Conservation (phyloP, 495 filamentous ascomycete species). For the Lasiosphaeris hirsuta region DNA sequence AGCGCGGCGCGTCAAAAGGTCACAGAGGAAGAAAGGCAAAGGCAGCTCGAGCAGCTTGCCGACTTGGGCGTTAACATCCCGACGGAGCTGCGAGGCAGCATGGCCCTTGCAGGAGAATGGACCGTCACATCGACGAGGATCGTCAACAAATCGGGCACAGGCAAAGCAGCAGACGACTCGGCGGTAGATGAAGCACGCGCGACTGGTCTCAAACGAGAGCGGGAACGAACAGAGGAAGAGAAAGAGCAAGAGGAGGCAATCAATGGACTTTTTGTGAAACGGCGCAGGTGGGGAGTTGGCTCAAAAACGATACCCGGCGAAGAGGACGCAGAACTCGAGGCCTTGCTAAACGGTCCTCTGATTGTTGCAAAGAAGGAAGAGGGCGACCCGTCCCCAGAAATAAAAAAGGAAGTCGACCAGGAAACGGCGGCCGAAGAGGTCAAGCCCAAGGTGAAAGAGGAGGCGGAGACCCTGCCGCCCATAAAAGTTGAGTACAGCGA, state of each 20-base stretch:
- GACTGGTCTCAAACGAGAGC: conserved; percentile 67
- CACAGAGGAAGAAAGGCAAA: conserved; percentile 69
- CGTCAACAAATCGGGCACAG: conserved; percentile 21
- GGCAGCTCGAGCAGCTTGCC: conserved; percentile 80
- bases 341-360: conserved; percentile 55
- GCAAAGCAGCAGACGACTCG: conserved; percentile 24
- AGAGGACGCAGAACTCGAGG: conserved; percentile 67
- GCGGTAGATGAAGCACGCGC: conserved; percentile 45
- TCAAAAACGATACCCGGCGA: conserved; percentile 64
- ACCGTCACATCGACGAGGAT: conserved; percentile 60
- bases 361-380: conserved; percentile 32
- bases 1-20: conserved; percentile 26
- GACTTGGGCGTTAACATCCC: conserved; percentile 85
- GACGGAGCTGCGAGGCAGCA: conserved; percentile 68
- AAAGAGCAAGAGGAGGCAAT: conserved; percentile 60
- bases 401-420: conserved; percentile 8
- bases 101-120: conserved; percentile 93
- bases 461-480: neutral
- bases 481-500: conserved; percentile 1
- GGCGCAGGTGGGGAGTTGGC: conserved; percentile 70
- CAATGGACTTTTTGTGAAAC: conserved; percentile 52
- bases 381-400: conserved; percentile 18
- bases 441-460: conserved; percentile 27
- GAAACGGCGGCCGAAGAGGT: conserved; percentile 28
- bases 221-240: conserved; percentile 58